Conservation (phyloP, 1,284 basidiomycete genomes). For the Ganoderma resinaceum region DNA sequence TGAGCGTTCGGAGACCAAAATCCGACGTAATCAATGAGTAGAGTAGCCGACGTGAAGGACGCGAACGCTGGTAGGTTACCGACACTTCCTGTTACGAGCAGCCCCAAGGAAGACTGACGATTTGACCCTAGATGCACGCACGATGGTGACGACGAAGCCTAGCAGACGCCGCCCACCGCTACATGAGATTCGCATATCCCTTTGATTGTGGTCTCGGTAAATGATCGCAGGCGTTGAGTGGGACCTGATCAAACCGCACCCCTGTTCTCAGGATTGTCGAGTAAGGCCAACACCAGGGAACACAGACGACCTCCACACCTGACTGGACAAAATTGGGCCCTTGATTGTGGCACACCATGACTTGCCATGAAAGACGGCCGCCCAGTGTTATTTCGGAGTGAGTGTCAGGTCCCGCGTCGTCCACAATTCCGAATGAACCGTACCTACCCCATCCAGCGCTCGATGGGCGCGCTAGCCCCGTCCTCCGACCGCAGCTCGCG, state of each 20-base stretch:
- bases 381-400: conserved; percentile 12
- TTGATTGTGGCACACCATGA: conserved; percentile 31
- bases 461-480: conserved; percentile 23
- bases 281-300: not conserved
- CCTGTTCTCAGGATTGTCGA: conserved; percentile 12
- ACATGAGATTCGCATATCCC: not conserved
- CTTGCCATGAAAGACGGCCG: not conserved
- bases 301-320: not conserved
- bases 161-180: not conserved
- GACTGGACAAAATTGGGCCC: not conserved
- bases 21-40: not conserved
- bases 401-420: conserved; percentile 18
- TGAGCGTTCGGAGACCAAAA: not conserved
- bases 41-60: not conserved
- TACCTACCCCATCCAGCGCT: conserved; percentile 15
- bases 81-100: not conserved
- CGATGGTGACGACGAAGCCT: not conserved
- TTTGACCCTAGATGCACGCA: not conserved
- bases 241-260: conserved; percentile 7
- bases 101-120: not conserved
- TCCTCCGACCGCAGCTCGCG: conserved; percentile 26
- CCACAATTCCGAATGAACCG: conserved; percentile 17
- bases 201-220: not conserved
- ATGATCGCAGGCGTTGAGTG: not conserved
- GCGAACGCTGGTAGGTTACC: not conserved